Conservation (phyloP, 306 rosid species). For the Gastrolobium bilobum region DNA sequence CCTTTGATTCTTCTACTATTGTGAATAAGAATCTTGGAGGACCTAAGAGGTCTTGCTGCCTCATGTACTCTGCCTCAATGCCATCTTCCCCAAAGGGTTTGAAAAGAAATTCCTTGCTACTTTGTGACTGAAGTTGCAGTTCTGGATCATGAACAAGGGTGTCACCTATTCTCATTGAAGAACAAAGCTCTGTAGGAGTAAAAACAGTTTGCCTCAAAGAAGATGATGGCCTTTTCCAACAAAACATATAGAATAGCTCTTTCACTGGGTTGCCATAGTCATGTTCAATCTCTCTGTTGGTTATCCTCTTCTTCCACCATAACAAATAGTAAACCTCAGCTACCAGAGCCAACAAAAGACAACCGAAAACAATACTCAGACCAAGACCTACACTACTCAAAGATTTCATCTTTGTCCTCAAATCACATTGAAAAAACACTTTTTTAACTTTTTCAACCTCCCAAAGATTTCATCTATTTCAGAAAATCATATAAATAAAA, state of each 20-base stretch:
- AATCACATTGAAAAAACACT: conserved; percentile 60
- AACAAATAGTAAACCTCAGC: conserved; percentile 94
- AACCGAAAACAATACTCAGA: conserved; percentile 85
- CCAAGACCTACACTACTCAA: conserved; percentile 97
- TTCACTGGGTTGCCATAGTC: conserved; percentile 78
- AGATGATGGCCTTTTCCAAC: conserved; percentile 79
- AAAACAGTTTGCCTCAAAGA: conserved; percentile 70
- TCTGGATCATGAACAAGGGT: conserved; percentile 65
- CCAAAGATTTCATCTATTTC: conserved; percentile 13
- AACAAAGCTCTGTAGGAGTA: conserved; percentile 66
- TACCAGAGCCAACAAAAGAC: conserved; percentile 89
- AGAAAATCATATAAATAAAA: conserved; percentile 1
- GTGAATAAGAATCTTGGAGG: conserved; percentile 92
- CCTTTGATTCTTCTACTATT: conserved; percentile 92
- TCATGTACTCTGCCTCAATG: conserved; percentile 74
- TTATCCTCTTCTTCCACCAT: conserved; percentile 96
- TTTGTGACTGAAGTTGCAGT: conserved; percentile 60
- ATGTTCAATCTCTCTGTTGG: conserved; percentile 71
- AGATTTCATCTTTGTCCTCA: conserved; percentile 78
- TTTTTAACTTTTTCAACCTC: not conserved
- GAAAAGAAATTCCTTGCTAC: conserved; percentile 66
- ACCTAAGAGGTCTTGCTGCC: conserved; percentile 68
- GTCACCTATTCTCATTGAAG: conserved; percentile 68
- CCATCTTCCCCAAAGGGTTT: conserved; percentile 81
- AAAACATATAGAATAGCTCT: conserved; percentile 87